Base-by-base conservation (phyloP, 352 stramenopile genomes). In the Aphanomyces invadans region DNA sequence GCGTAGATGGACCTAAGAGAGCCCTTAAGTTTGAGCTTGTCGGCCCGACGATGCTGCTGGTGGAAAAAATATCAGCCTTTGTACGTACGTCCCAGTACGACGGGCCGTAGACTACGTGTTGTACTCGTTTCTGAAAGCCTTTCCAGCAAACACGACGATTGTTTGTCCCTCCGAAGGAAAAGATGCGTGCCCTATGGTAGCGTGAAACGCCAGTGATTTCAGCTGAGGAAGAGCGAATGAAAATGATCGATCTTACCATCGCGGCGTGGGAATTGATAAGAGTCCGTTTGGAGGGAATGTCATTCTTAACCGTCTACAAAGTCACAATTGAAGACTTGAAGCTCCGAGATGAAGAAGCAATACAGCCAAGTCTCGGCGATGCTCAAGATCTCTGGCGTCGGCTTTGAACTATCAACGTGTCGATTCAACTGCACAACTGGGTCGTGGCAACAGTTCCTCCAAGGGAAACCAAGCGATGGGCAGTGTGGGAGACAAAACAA, bases 81-180 rank as follows among this genome's bases (percentile, higher is more conserved):
- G 29, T 42, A n/a, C n/a, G 23, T 42, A 26, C 7, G 5, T n/a
- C 19, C 4, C 5, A 7, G 29, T 15, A 11, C 42, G 42, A 7
- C n/a, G 11, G 7, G 11, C 11, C 10, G 31, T 64, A 15, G 42
- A 49, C n/a, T 12, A 15, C 9, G 56, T 56, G 12, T 52, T 64
- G 42, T 38, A n/a, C n/a, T 64, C 56, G 5, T 23, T 42, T 10
- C 28, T 64, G 5, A 15, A 28, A 23, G 5, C 15, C 10, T 28
- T 64, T 4, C 56, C 56, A 7, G 10, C 10, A 7, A 49, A 64
- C 26, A 42, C 21, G 7, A 64, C 56, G 5, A 29, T 15, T 53
- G 56, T 64, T n/a, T 64, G 10, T 7, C 56, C 56, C 56, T 19
- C 25, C 55, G n/a, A 64, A 64, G 42, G 12, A 51, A 15, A 64